phyloP scores from a whole-genome alignment of 495 filamentous ascomycete genomes.

The Schizothecium vesticola region DNA sequence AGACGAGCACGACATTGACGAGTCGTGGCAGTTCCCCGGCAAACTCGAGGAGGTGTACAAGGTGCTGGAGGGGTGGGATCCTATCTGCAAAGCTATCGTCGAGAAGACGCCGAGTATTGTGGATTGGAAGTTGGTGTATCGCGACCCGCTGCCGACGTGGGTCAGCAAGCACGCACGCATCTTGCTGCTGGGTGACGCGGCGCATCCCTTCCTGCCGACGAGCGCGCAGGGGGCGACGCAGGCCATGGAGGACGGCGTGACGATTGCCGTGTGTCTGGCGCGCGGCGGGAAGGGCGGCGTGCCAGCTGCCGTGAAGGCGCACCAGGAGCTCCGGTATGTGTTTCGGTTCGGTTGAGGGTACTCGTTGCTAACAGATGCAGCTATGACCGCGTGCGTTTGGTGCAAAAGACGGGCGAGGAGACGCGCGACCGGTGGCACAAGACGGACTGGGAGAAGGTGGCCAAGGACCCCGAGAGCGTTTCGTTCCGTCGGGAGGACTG shows the following conservation, averaged over 20 bases:
- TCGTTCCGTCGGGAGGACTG: constrained; percentile 51
- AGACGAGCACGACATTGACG: constrained; percentile 54
- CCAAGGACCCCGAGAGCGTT: constrained; percentile 46
- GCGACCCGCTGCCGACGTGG: constrained; percentile 60
- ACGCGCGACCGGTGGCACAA: constrained; percentile 54
- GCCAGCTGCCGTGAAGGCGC: constrained; percentile 38
- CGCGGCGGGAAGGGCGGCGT: constrained; percentile 50
- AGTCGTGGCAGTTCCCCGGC: constrained; percentile 57
- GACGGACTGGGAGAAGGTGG: constrained; percentile 50
- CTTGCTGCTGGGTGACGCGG: constrained; percentile 55
- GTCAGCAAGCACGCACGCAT: constrained; percentile 53
- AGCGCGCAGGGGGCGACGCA: constrained; percentile 60
- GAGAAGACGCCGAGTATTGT: constrained; percentile 56
- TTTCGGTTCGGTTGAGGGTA: neutral
- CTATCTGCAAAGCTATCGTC: constrained; percentile 51
- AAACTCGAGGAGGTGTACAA: constrained; percentile 53
- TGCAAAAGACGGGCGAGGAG: constrained; percentile 50
- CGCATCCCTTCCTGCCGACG: constrained; percentile 61
- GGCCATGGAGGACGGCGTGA: constrained; percentile 60
- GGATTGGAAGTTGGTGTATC: constrained; percentile 64
- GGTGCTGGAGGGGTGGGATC: constrained; percentile 59
- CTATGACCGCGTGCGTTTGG: constrained; percentile 41
- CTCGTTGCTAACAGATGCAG: constrained; percentile 13
- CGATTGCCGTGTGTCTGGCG: constrained; percentile 53
- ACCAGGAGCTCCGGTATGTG: constrained; percentile 44